A percentile compares a stretch with the other conserved stretches of the same genome.
phyloP scores from a whole-genome alignment of 2,329 filamentous ascomycete genomes.

The Cladobotryum mycophilum region DNA sequence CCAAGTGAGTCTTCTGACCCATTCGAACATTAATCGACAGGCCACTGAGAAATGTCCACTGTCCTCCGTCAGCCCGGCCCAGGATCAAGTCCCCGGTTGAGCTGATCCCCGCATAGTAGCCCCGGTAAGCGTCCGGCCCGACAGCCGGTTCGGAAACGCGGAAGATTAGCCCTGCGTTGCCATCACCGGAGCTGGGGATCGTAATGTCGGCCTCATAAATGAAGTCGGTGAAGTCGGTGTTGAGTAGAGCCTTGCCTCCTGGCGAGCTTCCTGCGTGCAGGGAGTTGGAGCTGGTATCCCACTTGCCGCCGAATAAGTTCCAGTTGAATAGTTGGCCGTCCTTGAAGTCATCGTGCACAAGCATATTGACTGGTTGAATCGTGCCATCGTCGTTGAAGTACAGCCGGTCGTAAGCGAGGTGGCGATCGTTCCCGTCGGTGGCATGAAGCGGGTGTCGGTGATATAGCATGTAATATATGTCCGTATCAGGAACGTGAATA shows the following conservation, averaged over 20 bases:
- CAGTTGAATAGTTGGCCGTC: conserved; percentile 34
- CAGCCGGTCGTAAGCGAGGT: conserved; percentile 42
- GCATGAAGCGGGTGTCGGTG: conserved; percentile 39
- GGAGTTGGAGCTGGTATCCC: conserved; percentile 1
- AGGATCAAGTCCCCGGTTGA: conserved; percentile 20
- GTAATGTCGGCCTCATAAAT: conserved; percentile 10
- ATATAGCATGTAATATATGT: conserved; percentile 43
- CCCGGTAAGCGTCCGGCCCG: conserved; percentile 12
- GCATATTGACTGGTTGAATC: conserved; percentile 38
- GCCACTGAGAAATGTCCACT: conserved; percentile 10
- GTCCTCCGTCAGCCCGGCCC: conserved; percentile 12
- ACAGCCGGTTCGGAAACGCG: conserved; percentile 20
- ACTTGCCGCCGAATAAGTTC: conserved; percentile 20
- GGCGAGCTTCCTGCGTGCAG: conserved; percentile 1
- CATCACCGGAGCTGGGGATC: conserved; percentile 2
- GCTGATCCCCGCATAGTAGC: conserved; percentile 27
- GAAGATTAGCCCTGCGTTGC: conserved; percentile 31
- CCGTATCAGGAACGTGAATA: conserved; percentile 37
- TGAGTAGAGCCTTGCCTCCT: conserved; percentile 10
- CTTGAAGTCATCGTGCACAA: conserved; percentile 37
- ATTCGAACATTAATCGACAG: conserved; percentile 8
- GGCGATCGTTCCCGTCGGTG: conserved; percentile 39
- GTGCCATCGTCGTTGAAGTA: conserved; percentile 38
- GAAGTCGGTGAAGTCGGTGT: conserved; percentile 14
- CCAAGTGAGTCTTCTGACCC: conserved; percentile 8